Percentiles rank a stretch among this genome's conserved stretches.
Conservation (phyloP, 2,329 filamentous ascomycete species). For the Xylariaceae sp. region DNA sequence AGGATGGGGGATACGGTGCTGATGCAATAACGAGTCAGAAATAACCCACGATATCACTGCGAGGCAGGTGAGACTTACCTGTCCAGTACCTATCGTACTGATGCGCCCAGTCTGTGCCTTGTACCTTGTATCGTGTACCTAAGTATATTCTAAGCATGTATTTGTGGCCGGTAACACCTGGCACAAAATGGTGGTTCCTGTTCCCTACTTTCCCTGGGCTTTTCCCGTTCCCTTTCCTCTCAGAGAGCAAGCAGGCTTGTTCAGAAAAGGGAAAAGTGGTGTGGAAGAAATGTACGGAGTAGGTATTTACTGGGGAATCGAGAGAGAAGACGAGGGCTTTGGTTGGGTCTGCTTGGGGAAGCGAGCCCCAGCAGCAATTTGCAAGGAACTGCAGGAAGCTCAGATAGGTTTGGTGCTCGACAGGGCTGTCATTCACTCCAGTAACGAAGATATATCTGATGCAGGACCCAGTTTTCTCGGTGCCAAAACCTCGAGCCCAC, state of each 20-base stretch:
- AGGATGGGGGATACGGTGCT: conserved; percentile 8
- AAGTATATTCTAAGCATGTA: not conserved
- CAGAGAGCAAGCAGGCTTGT: conserved; percentile 12
- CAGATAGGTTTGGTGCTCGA: too few species aligned
- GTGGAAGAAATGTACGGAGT: conserved; percentile 6
- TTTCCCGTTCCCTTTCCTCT: conserved; percentile 8
- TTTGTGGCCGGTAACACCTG: conserved; percentile 10
- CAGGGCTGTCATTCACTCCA: too few species aligned
- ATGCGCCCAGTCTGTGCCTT: too few species aligned
- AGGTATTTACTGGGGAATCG: conserved; percentile 9
- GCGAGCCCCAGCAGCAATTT: too few species aligned
- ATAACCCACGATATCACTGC: too few species aligned
- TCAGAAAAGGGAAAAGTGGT: conserved; percentile 22
- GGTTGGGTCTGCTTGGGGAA: conserved; percentile 13
- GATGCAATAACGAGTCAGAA: conserved; percentile 10
- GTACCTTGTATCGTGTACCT: too few species aligned
- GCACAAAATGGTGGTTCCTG: conserved; percentile 19
- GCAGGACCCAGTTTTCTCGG: conserved; percentile 9
- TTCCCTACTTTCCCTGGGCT: conserved; percentile 2
- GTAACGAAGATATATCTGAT: conserved; percentile 1
- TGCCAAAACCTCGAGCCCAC: too few species aligned
- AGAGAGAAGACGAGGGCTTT: conserved; percentile 11
- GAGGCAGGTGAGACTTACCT: too few species aligned
- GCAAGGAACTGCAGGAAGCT: too few species aligned
- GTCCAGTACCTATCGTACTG: too few species aligned